These are phyloP conservation scores for Cryptosporidium felis DNA, from an alignment of 169 alveolate species.

Conservation along the genomic window DNA sequence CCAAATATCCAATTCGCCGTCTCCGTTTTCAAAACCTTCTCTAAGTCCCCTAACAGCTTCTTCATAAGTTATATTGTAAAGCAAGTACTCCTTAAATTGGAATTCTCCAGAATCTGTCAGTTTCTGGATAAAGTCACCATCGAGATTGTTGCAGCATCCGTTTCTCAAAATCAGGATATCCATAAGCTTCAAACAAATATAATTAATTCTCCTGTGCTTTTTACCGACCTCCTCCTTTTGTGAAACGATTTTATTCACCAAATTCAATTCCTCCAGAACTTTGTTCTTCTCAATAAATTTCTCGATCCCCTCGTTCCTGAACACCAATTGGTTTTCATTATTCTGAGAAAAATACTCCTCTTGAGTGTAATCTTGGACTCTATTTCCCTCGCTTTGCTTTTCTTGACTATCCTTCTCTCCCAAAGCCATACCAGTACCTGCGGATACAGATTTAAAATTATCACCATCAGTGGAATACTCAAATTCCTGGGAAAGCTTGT, in stretches of 20 bases:
- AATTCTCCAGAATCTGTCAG: too few relatives aligned
- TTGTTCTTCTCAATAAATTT: conserved; percentile 13
- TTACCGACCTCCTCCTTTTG: neutral
- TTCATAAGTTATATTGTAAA: neutral
- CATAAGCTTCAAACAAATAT: conserved; percentile 7
- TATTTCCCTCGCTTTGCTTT: neutral
- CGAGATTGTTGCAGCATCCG: neutral
- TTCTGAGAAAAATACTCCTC: too few relatives aligned
- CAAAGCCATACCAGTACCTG: too few relatives aligned
- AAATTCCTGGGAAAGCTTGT: neutral
- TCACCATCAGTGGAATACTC: conserved; percentile 13
- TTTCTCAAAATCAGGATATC: conserved; percentile 1
- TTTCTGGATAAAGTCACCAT: too few relatives aligned
- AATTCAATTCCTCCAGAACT: conserved; percentile 10
- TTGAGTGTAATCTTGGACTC: neutral
- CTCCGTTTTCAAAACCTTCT: neutral
- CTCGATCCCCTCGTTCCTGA: conserved; percentile 32
- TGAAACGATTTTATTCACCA: neutral
- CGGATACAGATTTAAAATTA: neutral
- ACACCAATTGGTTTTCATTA: too few relatives aligned
- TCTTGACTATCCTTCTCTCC: neutral
- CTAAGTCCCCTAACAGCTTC: too few relatives aligned
- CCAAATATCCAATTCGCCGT: neutral
- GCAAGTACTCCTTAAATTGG: neutral
- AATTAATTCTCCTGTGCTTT: conserved; percentile 9